Conservation (phyloP, 2,329 filamentous ascomycete species). For the Aspergillus sp. region DNA sequence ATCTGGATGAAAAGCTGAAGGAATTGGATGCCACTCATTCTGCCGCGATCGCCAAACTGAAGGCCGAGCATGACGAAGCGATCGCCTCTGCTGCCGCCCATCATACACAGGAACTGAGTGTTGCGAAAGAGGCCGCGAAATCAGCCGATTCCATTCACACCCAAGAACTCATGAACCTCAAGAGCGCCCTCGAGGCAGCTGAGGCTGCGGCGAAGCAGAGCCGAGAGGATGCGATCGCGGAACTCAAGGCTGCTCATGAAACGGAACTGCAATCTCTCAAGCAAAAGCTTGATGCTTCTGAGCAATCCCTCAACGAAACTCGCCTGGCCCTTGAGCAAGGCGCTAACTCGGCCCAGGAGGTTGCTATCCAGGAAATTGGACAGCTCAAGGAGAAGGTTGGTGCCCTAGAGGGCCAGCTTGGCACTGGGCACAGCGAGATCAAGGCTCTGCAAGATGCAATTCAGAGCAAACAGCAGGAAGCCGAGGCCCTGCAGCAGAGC, state of each 20-base stretch:
- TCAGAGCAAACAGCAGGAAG: constrained; percentile 35
- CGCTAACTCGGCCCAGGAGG: constrained; percentile 29
- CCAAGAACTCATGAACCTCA: constrained; percentile 33
- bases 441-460: constrained; percentile 34
- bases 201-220: constrained; percentile 27
- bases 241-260: constrained; percentile 30
- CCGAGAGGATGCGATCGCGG: constrained; percentile 27
- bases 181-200: constrained; percentile 31
- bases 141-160: constrained; percentile 27
- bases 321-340: constrained; percentile 34
- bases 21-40: constrained; percentile 29
- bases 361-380: constrained; percentile 35
- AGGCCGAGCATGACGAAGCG: constrained; percentile 16
- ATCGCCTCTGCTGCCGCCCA: constrained; percentile 23
- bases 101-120: constrained; percentile 34
- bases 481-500: constrained; percentile 36
- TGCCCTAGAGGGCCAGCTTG: constrained; percentile 30
- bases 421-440: constrained; percentile 30
- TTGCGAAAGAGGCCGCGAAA: constrained; percentile 30
- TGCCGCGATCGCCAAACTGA: constrained; percentile 23
- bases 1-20: constrained; percentile 23
- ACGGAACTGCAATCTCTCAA: constrained; percentile 32
- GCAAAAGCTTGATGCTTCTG: constrained; percentile 31
- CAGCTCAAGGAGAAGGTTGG: constrained; percentile 34
- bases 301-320: constrained; percentile 32